These are phyloP conservation scores for Xylaria sp. DNA, from an alignment of 2,329 filamentous ascomycete genomes.

Conservation along the genomic window DNA sequence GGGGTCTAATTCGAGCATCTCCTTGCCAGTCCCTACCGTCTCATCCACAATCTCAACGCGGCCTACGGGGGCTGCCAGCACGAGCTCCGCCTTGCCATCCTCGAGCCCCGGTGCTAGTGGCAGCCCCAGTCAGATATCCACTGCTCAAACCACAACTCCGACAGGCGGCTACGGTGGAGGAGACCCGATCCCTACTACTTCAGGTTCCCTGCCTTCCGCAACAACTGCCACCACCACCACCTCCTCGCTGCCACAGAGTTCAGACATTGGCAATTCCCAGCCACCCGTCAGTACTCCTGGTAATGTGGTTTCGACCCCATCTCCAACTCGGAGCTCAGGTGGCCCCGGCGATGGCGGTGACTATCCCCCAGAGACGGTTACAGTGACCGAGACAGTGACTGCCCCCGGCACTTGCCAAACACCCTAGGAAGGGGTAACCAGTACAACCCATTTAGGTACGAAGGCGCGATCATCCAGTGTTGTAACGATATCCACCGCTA, in stretches of 20 bases:
- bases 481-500: constrained; percentile 19
- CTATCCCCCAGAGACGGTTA: constrained; percentile 40
- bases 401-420: constrained; percentile 44
- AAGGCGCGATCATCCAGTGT: constrained; percentile 31
- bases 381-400: constrained; percentile 49
- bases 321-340: constrained; percentile 21
- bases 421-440: constrained; percentile 40
- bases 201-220: constrained; percentile 16
- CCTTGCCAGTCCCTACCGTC: constrained; percentile 19
- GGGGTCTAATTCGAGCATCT: constrained; percentile 33
- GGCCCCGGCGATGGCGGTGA: constrained; percentile 24
- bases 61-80: constrained; percentile 17
- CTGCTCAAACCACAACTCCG: constrained; percentile 33
- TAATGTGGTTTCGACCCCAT: constrained; percentile 23
- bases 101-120: constrained; percentile 26
- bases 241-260: constrained; percentile 25
- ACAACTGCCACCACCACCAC: constrained; percentile 40
- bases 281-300: constrained; percentile 27
- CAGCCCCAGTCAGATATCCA: constrained; percentile 34
- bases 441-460: constrained; percentile 27
- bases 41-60: constrained; percentile 23
- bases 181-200: constrained; percentile 32
- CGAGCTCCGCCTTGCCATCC: neutral
- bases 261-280: constrained; percentile 27
- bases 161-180: constrained; percentile 43